Conservation (phyloP, 2,329 filamentous ascomycete genomes). For the Cryphonectria radicalis region DNA sequence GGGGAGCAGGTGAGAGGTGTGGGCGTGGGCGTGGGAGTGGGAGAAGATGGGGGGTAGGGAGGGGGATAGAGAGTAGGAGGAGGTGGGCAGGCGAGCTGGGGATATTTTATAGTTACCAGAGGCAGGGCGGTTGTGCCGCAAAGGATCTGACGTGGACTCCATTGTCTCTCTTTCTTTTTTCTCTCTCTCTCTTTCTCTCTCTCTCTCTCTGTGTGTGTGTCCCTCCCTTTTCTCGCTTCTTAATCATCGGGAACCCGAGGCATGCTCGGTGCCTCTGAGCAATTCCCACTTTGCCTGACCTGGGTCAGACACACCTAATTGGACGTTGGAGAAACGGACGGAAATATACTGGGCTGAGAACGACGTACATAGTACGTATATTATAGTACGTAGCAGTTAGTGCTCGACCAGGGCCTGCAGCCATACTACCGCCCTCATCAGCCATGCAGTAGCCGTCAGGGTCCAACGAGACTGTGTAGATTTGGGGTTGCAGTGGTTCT, state of each 20-base stretch:
- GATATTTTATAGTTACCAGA: conserved; percentile 23
- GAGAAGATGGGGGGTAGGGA: conserved; percentile 12
- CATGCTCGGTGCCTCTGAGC: conserved; percentile 6
- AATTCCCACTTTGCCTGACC: conserved; percentile 9
- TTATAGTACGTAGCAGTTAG: neutral
- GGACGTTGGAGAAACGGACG: conserved; percentile 7
- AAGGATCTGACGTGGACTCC: conserved; percentile 17
- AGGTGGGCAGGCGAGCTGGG: conserved; percentile 3
- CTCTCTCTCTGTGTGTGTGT: neutral
- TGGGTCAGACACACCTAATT: conserved; percentile 13
- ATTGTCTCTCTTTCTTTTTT: neutral
- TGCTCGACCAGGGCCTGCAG: conserved; percentile 20
- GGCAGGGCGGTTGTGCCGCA: neutral
- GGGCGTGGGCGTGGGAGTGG: conserved; percentile 16
- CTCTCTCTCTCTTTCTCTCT: neutral
- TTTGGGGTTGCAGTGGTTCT: conserved; percentile 18
- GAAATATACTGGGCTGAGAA: conserved; percentile 22
- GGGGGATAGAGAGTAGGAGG: neutral
- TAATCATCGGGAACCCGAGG: conserved; percentile 9
- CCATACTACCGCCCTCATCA: conserved; percentile 12
- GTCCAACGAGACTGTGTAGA: neutral
- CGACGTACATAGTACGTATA: neutral
- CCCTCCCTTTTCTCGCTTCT: neutral
- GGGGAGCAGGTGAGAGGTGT: conserved; percentile 11
- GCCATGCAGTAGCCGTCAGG: conserved; percentile 15